phyloP scores from a whole-genome alignment of 306 rosid genomes.

The Benincasa hispida region DNA sequence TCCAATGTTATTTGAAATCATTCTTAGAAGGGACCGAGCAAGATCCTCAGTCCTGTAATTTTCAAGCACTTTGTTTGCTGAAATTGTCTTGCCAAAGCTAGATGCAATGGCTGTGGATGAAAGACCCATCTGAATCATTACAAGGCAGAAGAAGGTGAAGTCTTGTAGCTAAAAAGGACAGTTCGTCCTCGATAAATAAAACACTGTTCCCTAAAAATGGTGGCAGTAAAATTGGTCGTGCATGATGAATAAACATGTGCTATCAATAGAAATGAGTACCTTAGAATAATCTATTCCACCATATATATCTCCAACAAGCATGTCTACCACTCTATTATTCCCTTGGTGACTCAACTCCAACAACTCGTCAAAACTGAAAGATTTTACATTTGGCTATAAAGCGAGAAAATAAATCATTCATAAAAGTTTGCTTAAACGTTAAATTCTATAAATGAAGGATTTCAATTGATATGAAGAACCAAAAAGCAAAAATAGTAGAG shows the following conservation, averaged over 20 bases:
- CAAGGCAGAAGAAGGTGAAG: not conserved
- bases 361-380: constrained; percentile 79
- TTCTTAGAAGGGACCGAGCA: constrained; percentile 83
- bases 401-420: not conserved
- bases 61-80: constrained; percentile 54
- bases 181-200: constrained; percentile 7
- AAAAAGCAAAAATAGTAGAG: not conserved
- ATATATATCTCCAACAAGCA: constrained; percentile 94
- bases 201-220: not conserved
- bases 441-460: not conserved
- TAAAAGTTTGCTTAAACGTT: not conserved
- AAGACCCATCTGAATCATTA: constrained; percentile 56
- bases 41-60: constrained; percentile 83
- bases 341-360: constrained; percentile 84
- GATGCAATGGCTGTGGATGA: constrained; percentile 85
- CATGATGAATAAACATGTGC: not conserved
- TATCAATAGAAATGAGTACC: constrained; percentile 31
- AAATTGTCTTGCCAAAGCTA: constrained; percentile 90
- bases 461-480: not conserved
- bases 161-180: not conserved
- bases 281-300: constrained; percentile 82
- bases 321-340: constrained; percentile 81
- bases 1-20: constrained; percentile 95
- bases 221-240: not conserved
- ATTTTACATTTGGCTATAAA: constrained; percentile 6